These are phyloP conservation scores for Daldinia bambusicola DNA, from an alignment of 495 filamentous ascomycete species.

Conservation along the genomic window DNA sequence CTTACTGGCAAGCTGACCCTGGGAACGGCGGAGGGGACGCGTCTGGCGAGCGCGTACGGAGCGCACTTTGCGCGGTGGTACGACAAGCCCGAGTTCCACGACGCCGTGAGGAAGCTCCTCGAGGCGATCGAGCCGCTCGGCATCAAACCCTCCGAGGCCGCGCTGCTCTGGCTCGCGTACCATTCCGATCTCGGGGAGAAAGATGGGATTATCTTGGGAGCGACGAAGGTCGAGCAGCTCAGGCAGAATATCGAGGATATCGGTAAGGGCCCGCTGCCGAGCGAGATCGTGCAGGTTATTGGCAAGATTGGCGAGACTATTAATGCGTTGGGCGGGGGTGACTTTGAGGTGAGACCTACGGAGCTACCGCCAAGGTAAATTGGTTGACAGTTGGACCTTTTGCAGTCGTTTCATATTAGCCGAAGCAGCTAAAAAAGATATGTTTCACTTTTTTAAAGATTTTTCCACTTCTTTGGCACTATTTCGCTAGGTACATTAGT, in stretches of 20 bases:
- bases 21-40: slow-evolving; percentile 38
- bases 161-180: neutral
- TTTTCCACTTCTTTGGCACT: neutral
- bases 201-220: neutral
- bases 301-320: neutral
- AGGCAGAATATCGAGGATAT: neutral
- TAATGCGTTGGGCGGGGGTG: neutral
- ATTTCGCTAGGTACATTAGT: too few relatives aligned
- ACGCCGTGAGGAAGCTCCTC: neutral
- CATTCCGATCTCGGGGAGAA: neutral
- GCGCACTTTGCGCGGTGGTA: neutral
- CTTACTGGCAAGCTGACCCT: slow-evolving; percentile 44
- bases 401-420: neutral
- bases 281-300: neutral
- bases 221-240: neutral
- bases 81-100: neutral
- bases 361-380: neutral
- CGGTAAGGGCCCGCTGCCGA: neutral
- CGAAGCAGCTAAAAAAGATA: too few relatives aligned
- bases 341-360: neutral
- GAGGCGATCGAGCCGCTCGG: neutral
- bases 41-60: slow-evolving; percentile 17
- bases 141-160: neutral
- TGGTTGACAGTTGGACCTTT: neutral
- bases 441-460: neutral